Evolutionary conservation across 2,329 filamentous ascomycete species (phyloP).

Genomic region (Neofusicoccum laricinum): DNA sequence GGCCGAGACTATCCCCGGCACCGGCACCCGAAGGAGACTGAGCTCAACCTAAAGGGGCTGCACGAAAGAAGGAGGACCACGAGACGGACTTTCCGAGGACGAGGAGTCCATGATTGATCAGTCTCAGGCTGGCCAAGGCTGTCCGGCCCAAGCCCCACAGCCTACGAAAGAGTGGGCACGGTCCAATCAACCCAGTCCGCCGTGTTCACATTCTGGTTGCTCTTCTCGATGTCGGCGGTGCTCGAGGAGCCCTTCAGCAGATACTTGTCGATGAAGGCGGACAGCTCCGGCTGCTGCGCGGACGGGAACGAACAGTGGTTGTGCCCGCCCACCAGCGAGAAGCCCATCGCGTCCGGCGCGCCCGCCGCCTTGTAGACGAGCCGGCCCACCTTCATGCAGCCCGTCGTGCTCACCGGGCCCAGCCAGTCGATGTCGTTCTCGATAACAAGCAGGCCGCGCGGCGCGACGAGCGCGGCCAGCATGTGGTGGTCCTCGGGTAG

Average conservation of each 20-base stretch:
- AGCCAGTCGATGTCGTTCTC: conserved; percentile 61
- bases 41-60: too few relatives aligned
- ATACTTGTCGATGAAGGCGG: conserved; percentile 56
- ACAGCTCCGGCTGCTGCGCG: conserved; percentile 49
- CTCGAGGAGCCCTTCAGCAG: conserved; percentile 36
- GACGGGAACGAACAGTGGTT: conserved; percentile 57
- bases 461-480: conserved; percentile 56
- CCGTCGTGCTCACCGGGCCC: conserved; percentile 55
- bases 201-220: conserved; percentile 27
- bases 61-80: too few relatives aligned
- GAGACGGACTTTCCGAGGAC: too few relatives aligned
- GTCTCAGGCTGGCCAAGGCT: too few relatives aligned
- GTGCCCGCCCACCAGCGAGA: conserved; percentile 55
- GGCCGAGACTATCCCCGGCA: too few relatives aligned
- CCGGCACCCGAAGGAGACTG: too few relatives aligned
- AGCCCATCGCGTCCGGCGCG: conserved; percentile 55
- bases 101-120: too few relatives aligned
- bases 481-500: conserved; percentile 59
- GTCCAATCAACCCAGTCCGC: conserved; percentile 38
- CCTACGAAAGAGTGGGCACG: conserved; percentile 27
- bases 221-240: conserved; percentile 34
- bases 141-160: too few relatives aligned
- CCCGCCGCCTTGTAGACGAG: conserved; percentile 55
- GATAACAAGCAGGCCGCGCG: conserved; percentile 54
- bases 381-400: conserved; percentile 56